Evolutionary conservation across 345 rosid genomes (phyloP), one percentile per base, ranked within the genome.

Genomic region (Nephelium lappaceum): DNA sequence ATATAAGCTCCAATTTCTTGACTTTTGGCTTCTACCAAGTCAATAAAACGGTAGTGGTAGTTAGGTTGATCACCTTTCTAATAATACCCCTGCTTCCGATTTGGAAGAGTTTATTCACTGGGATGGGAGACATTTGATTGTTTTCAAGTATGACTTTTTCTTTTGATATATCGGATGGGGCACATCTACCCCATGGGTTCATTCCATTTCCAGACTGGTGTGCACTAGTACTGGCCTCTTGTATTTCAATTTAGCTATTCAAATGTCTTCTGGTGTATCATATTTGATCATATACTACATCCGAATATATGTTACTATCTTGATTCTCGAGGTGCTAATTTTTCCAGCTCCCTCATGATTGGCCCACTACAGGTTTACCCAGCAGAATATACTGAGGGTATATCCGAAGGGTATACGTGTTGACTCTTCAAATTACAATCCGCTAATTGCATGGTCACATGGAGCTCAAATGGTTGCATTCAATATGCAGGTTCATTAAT

Each of bases 381-480:
- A 92, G 79, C 71, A 88, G 79, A 95, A 95, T 75, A 74, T 95
- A 65, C 92, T 95, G 14, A 85, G 99, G 81, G 89, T 95, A 45
- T 95, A 95, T 71, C 99, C 99, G 1, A 93, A 95, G 85, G 97
- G 99, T 65, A 87, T 77, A 21, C 96, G 99, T n/a, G 79, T 95
- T 62, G 76, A 88, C 81, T 95, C 99, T 42, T 92, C 99, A 67
- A 95, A 95, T 80, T 95, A 95, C 84, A 93, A 93, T 71, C 99
- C 99, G 0, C 80, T 93, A 0, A 86, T 91, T 77, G 99, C 88
- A 3, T 93, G 99, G 99, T 91, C 87, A 73, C 98, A 93, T 81
- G 99, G 99, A 68, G 98, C 98, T 88, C 99, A 95, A 85, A 95
- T 95, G 99, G 98, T 95, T 78, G 99, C 99, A 72, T 95, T 95